Evolutionary conservation across 2,329 filamentous ascomycete genomes (phyloP).

Genomic region (Clonostachys rosea): DNA sequence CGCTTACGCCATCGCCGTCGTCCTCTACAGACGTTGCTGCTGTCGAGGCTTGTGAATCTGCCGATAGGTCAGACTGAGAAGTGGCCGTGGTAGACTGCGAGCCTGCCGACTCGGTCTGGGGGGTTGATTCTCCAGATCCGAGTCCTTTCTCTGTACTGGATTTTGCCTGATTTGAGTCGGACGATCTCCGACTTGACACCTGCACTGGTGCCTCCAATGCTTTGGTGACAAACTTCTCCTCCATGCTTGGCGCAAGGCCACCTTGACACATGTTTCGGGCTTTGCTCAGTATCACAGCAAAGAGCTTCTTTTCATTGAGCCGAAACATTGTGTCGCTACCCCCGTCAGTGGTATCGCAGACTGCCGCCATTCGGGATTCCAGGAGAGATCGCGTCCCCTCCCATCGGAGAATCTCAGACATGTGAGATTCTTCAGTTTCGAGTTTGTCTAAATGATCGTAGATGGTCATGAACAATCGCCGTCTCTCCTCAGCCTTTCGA

Average conservation of each 20-base stretch:
- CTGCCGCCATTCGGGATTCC: slow-evolving; percentile 59
- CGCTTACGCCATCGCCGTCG: slow-evolving; percentile 20
- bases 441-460: slow-evolving; percentile 71
- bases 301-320: slow-evolving; percentile 67
- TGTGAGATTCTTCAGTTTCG: slow-evolving; percentile 46
- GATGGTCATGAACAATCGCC: slow-evolving; percentile 61
- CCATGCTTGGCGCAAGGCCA: slow-evolving; percentile 73
- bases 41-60: slow-evolving; percentile 37
- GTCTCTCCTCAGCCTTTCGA: slow-evolving; percentile 39
- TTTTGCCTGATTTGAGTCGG: slow-evolving; percentile 27
- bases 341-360: slow-evolving; percentile 80
- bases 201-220: slow-evolving; percentile 73
- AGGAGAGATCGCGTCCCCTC: slow-evolving; percentile 43
- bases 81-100: slow-evolving; percentile 19
- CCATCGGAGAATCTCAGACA: slow-evolving; percentile 51
- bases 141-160: slow-evolving; percentile 2
- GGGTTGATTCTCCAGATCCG: slow-evolving; percentile 11
- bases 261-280: slow-evolving; percentile 61
- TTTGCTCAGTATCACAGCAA: slow-evolving; percentile 63
- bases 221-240: slow-evolving; percentile 76
- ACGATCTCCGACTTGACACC: slow-evolving; percentile 49
- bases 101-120: slow-evolving; percentile 13
- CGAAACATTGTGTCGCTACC: slow-evolving; percentile 84
- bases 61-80: slow-evolving; percentile 4
- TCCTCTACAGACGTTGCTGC: slow-evolving; percentile 36